These are phyloP conservation scores for Spergularia marina DNA, from an alignment of 148 eudicot genomes.

Conservation along the genomic window DNA sequence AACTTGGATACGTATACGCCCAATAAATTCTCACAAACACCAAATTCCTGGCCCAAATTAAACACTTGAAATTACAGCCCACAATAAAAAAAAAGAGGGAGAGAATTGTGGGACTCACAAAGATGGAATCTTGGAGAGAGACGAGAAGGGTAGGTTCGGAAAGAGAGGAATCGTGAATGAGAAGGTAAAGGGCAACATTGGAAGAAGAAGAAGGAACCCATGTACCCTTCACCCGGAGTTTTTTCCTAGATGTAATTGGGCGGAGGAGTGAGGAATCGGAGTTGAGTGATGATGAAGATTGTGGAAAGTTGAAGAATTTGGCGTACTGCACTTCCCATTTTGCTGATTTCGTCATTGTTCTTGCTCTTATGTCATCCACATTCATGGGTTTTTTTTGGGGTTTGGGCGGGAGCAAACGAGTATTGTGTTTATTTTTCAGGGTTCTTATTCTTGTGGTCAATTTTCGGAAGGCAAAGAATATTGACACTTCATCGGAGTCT, in stretches of 20 bases:
- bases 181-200: not conserved
- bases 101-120: slow-evolving; percentile 11
- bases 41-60: not conserved
- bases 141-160: not conserved
- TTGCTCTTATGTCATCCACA: not conserved
- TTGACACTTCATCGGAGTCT: too few relatives aligned
- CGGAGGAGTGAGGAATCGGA: not conserved
- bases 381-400: not conserved
- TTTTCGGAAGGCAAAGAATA: too few relatives aligned
- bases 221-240: slow-evolving; percentile 7
- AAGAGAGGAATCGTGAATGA: not conserved
- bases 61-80: too few relatives aligned
- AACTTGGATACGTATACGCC: too few relatives aligned
- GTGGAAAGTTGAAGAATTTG: slow-evolving; percentile 23
- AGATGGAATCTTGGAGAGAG: not conserved
- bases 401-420: not conserved
- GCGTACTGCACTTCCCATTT: slow-evolving; percentile 19
- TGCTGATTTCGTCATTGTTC: not conserved
- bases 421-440: too few relatives aligned
- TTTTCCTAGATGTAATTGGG: not conserved
- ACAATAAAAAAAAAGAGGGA: not conserved
- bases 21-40: too few relatives aligned
- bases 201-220: slow-evolving; percentile 20
- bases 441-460: too few relatives aligned
- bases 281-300: not conserved